Base-by-base conservation (phyloP, 148 eudicot species). In the Camellia granthamiana region DNA sequence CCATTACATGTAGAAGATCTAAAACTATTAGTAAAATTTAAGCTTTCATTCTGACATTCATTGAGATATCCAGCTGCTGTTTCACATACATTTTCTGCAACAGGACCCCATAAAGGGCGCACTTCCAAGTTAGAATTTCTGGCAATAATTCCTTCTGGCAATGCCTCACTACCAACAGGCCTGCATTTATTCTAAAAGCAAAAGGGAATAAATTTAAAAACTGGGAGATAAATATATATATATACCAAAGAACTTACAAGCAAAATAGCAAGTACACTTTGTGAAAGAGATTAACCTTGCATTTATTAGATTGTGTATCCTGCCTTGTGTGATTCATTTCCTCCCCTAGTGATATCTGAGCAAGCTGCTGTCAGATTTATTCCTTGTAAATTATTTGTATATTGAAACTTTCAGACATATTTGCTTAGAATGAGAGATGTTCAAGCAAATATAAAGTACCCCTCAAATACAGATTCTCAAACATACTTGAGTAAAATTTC, bases 101-200 rank as follows among this genome's bases (percentile, higher is more conserved):
- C 74, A 61, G 83, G 82, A 78, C 85, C 91, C 87, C 90, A 88
- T 60, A 94, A 84, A 51, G 97, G 94, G 38, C 83, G 87, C 98
- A 94, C 84, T 86, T 90, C 88, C 84, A 92, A 80, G 85, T 94
- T 85, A 49, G 98, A 89, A 71, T 90, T 91, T 83, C 81, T 76
- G 62, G 84, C 83, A 79, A 94, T 86, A 78, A 94, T 90, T 73
- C 97, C 98, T 88, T 85, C 80, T 8, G 98, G 98, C 86, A 92
- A 82, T 75, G 94, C 84, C 80, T 91, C 92, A 61, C 87, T 88
- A 9, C 98, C 98, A 23, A 42, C 64, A 10, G 90, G 90, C 80
- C 90, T 88, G 87, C 92, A 90, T 72, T 78, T 88, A 61, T 84
- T 86, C 98, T 94, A 80, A 59, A 61, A 73, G 42, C 69, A 49